Evolutionary conservation across 2,329 filamentous ascomycete genomes (phyloP).

Genomic region (Aphanocladium album): DNA sequence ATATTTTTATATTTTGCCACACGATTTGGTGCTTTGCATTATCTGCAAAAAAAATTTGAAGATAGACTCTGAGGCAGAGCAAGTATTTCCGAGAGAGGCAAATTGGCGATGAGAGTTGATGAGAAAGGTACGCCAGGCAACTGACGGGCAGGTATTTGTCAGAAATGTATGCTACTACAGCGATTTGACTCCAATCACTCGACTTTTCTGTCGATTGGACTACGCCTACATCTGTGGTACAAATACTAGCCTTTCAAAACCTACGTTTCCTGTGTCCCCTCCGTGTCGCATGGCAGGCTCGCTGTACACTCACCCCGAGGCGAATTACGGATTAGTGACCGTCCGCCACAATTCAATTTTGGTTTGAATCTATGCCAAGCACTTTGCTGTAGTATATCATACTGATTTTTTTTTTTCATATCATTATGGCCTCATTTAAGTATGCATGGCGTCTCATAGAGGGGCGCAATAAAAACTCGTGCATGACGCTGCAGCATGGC

Average conservation of each 20-base stretch:
- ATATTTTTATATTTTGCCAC: no score
- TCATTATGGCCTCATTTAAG: not conserved
- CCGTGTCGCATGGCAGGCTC: not conserved
- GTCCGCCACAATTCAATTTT: not conserved
- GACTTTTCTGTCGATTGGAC: not conserved
- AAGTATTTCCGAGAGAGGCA: no score
- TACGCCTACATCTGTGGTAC: not conserved
- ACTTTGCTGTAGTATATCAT: no score
- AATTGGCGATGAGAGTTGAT: not conserved
- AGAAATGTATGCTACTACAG: not conserved
- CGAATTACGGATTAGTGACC: no score
- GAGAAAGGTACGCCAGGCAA: not conserved
- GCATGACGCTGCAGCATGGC: not conserved
- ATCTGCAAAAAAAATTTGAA: no score
- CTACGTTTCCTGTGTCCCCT: not conserved
- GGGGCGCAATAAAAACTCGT: not conserved
- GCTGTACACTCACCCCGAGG: not conserved
- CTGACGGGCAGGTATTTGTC: not conserved
- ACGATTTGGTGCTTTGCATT: no score
- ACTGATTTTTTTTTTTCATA: not conserved
- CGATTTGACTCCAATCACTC: not conserved
- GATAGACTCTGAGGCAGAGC: no score
- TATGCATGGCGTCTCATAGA: not conserved
- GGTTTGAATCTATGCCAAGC: no score
- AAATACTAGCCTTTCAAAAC: constrained; percentile 9